Evolutionary conservation across 2,329 filamentous ascomycete genomes (phyloP).

Genomic region (Trichoderma citrinoviride): DNA sequence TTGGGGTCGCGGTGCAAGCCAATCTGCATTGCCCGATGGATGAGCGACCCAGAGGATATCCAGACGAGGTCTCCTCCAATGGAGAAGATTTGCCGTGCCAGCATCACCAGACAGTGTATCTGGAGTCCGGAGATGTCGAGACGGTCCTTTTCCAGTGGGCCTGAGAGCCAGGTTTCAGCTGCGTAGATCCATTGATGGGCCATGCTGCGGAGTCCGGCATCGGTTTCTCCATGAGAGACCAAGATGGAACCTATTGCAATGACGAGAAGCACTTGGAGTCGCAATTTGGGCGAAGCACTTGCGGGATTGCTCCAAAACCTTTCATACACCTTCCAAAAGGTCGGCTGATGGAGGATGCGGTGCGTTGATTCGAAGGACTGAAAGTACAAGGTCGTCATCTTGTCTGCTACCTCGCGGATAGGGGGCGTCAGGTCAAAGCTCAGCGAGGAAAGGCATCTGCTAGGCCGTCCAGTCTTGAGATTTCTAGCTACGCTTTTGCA

Average conservation of each 20-base stretch:
- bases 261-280: slow-evolving; percentile 50
- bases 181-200: slow-evolving; percentile 55
- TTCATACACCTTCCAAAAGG: neutral
- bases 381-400: slow-evolving; percentile 52
- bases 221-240: slow-evolving; percentile 47
- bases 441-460: neutral
- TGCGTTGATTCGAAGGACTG: slow-evolving; percentile 55
- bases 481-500: slow-evolving; percentile 31
- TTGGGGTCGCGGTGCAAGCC: slow-evolving; percentile 57
- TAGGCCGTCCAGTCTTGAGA: slow-evolving; percentile 31
- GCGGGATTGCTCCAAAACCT: neutral
- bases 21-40: slow-evolving; percentile 55
- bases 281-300: slow-evolving; percentile 26
- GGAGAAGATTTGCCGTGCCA: slow-evolving; percentile 47
- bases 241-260: neutral
- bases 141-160: slow-evolving; percentile 47
- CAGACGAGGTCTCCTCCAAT: slow-evolving; percentile 52
- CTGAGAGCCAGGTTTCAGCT: slow-evolving; percentile 49
- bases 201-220: slow-evolving; percentile 35
- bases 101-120: slow-evolving; percentile 49
- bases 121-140: slow-evolving; percentile 50
- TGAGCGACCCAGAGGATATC: slow-evolving; percentile 48
- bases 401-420: slow-evolving; percentile 43
- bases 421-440: slow-evolving; percentile 22
- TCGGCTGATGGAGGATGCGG: slow-evolving; percentile 53